These are phyloP conservation scores for Calophaca sinica DNA, from an alignment of 306 rosid species.

Conservation along the genomic window DNA sequence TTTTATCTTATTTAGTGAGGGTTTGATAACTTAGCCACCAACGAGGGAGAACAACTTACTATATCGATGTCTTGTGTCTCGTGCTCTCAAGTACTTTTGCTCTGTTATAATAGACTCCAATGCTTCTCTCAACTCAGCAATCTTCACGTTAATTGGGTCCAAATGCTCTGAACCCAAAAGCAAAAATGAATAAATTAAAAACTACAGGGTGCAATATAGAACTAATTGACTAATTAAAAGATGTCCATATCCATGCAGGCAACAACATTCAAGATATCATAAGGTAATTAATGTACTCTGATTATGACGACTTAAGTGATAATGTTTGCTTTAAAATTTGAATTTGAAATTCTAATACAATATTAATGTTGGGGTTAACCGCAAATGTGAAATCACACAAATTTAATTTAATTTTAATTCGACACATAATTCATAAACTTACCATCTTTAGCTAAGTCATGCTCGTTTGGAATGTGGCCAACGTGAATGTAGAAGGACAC, in stretches of 20 bases:
- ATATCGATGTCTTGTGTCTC: conserved; percentile 83
- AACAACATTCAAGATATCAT: too few species aligned
- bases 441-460: conserved; percentile 89
- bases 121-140: conserved; percentile 91
- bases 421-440: not conserved
- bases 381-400: not conserved
- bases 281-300: not conserved
- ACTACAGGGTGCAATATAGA: not conserved
- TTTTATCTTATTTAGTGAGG: not conserved
- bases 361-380: not conserved
- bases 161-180: conserved; percentile 69
- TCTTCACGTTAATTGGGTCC: conserved; percentile 88
- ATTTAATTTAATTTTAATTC: not conserved
- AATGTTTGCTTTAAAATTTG: too few species aligned
- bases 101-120: conserved; percentile 79
- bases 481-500: conserved; percentile 90
- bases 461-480: conserved; percentile 90
- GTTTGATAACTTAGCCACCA: not conserved
- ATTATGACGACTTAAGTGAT: too few species aligned
- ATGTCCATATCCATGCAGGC: too few species aligned
- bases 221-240: too few species aligned
- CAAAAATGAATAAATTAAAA: not conserved
- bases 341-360: too few species aligned
- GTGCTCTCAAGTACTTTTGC: conserved; percentile 90
- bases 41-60: conserved; percentile 62